Conservation (phyloP, 352 stramenopile genomes). For the Globisporangium orthogonon region DNA sequence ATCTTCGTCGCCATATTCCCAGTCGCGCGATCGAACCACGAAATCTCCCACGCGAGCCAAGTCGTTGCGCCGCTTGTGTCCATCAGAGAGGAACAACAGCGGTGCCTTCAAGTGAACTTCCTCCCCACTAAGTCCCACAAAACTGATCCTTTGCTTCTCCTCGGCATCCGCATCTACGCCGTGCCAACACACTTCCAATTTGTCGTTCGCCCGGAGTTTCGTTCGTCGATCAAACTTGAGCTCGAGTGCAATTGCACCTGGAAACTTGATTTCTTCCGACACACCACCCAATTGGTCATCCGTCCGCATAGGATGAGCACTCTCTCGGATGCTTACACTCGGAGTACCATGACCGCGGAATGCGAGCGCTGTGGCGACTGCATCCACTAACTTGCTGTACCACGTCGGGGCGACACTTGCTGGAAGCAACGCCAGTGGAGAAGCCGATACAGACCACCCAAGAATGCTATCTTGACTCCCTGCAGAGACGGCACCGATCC, state of each 20-base stretch:
- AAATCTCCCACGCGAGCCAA: constrained; percentile 36
- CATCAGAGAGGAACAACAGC: constrained; percentile 34
- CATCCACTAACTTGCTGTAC: constrained; percentile 57
- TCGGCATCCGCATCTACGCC: not conserved
- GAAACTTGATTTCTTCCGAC: constrained; percentile 24
- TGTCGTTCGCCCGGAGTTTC: constrained; percentile 26
- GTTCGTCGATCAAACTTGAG: constrained; percentile 62
- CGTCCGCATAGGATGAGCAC: constrained; percentile 27
- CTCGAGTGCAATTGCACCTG: constrained; percentile 54
- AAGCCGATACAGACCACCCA: constrained; percentile 15
- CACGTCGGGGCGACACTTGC: constrained; percentile 30
- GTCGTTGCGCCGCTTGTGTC: constrained; percentile 13
- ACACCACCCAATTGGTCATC: constrained; percentile 2
- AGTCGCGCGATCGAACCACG: constrained; percentile 59
- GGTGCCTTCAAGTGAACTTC: constrained; percentile 19
- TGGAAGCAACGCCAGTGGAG: constrained; percentile 30
- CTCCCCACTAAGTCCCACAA: constrained; percentile 33
- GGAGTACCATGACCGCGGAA: constrained; percentile 34
- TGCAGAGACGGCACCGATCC: not conserved
- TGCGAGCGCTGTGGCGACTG: constrained; percentile 47
- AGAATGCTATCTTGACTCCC: constrained; percentile 3
- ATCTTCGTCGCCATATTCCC: constrained; percentile 72
- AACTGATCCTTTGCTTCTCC: constrained; percentile 1
- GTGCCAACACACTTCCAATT: constrained; percentile 9
- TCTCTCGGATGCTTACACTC: constrained; percentile 41